Conservation (phyloP, 1,284 basidiomycete species). For the Sporisorium reilianum region DNA sequence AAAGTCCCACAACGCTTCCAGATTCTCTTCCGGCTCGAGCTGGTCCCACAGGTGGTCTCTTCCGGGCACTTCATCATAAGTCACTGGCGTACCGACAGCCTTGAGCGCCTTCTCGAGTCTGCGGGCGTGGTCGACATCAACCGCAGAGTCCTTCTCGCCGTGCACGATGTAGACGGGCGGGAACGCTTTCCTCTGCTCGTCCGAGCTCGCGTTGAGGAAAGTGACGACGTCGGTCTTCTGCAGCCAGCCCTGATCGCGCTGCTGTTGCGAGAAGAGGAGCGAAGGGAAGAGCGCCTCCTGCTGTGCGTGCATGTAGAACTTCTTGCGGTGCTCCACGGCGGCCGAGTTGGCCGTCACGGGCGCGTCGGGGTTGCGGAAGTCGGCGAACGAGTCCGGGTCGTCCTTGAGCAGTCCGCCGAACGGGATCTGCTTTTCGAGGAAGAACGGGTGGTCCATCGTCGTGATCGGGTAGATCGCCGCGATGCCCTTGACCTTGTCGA, state of each 20-base stretch:
- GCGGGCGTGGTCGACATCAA: slow-evolving; percentile 51
- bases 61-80: slow-evolving; percentile 48
- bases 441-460: slow-evolving; percentile 52
- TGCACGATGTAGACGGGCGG: slow-evolving; percentile 54
- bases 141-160: slow-evolving; percentile 51
- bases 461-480: slow-evolving; percentile 53
- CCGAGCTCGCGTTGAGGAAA: slow-evolving; percentile 25
- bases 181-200: slow-evolving; percentile 28
- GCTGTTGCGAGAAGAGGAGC: slow-evolving; percentile 40
- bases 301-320: slow-evolving; percentile 56
- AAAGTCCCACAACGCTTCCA: slow-evolving; percentile 41
- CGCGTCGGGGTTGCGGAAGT: slow-evolving; percentile 40
- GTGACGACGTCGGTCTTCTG: slow-evolving; percentile 40
- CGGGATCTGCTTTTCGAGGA: slow-evolving; percentile 44
- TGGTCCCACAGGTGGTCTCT: slow-evolving; percentile 53
- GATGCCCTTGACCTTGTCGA: slow-evolving; percentile 38
- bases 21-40: slow-evolving; percentile 45
- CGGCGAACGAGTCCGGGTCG: slow-evolving; percentile 28
- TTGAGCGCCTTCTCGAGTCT: slow-evolving; percentile 40
- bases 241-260: slow-evolving; percentile 40
- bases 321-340: slow-evolving; percentile 27
- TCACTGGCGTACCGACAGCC: slow-evolving; percentile 14
- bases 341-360: slow-evolving; percentile 38
- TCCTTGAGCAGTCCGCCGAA: slow-evolving; percentile 37
- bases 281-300: slow-evolving; percentile 49